Evolutionary conservation across 768 basidiomycete species (phyloP), one percentile per base, ranked within the genome.

Genomic region (Termitomyces sp.): DNA sequence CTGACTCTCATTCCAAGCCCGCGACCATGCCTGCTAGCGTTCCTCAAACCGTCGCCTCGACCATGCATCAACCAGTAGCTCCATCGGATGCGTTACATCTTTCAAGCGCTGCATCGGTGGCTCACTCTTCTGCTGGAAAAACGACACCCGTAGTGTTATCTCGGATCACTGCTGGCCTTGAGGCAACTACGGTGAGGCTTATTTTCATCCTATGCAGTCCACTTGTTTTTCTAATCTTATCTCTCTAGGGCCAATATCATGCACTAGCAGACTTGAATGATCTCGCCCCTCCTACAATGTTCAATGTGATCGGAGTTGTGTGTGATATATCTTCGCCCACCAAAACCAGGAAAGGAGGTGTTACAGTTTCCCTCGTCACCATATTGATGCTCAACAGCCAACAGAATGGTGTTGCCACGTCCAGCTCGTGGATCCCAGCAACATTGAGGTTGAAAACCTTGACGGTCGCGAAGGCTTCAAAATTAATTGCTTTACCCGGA

Each of bases 401-500:
- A 36, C 25, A 88, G 86, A 85, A 33, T 78, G 70, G 73, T 61
- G 52, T 59, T 65, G 73, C 40, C 75, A 67, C 32, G 53, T 88
- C 16, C 65, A 65, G 10, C 63, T 88, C 15, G 73, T 78, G 7
- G 87, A 88, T 60, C 77, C 80, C 3, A 81, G 81, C 25, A 75
- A 72, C 43, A 66, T 66, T n/a, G 58, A 64, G 27, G 59, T 66
- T n/a, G 60, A 67, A 6, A 65, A 63, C 38, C 50, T 66, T 25
- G 46, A 63, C 5, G 50, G 40, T 27, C 54, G 42, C 5, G 60
- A 64, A 20, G 66, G 65, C n/a, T 57, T 76, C 44, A 69, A 49
- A 56, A 65, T 79, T 23, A 84, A 75, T 44, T 81, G 78, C 50
- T 89, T 89, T 61, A 74, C 77, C 6, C 74, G 73, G 58, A 70